phyloP scores from a whole-genome alignment of 148 eudicot genomes.

The Diospyros lotus region DNA sequence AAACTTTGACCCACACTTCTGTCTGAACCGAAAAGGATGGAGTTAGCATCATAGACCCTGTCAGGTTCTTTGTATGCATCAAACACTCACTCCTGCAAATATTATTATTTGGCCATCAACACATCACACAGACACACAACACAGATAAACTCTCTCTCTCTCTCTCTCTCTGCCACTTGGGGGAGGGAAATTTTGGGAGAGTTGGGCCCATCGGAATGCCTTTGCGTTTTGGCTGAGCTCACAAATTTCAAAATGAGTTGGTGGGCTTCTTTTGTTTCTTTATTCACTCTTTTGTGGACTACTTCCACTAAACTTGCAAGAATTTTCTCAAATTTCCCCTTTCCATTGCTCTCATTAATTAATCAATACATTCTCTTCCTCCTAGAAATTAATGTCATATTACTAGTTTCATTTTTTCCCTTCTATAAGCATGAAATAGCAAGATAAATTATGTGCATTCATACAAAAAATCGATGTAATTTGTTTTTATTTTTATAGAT shows the following conservation, averaged over 20 bases:
- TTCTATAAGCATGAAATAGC: too few species aligned
- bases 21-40: slow-evolving; percentile 54
- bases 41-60: slow-evolving; percentile 40
- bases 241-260: slow-evolving; percentile 14
- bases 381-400: too few species aligned
- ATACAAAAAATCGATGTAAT: too few species aligned
- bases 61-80: slow-evolving; percentile 44
- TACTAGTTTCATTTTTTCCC: too few species aligned
- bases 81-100: not conserved
- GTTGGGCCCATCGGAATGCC: slow-evolving; percentile 2
- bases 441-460: too few species aligned
- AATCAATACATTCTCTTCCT: not conserved
- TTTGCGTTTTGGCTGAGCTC: slow-evolving; percentile 11
- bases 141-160: not conserved
- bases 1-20: slow-evolving; percentile 63
- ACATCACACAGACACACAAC: not conserved
- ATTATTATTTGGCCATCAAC: not conserved
- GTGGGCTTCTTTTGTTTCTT: slow-evolving; percentile 10
- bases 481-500: too few species aligned
- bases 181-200: not conserved
- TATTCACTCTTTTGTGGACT: not conserved
- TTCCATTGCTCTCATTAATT: not conserved
- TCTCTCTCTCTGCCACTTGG: slow-evolving; percentile 4
- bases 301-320: not conserved
- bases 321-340: not conserved